phyloP scores from a whole-genome alignment of 352 stramenopile genomes.

The Globisporangium abappressorium region DNA sequence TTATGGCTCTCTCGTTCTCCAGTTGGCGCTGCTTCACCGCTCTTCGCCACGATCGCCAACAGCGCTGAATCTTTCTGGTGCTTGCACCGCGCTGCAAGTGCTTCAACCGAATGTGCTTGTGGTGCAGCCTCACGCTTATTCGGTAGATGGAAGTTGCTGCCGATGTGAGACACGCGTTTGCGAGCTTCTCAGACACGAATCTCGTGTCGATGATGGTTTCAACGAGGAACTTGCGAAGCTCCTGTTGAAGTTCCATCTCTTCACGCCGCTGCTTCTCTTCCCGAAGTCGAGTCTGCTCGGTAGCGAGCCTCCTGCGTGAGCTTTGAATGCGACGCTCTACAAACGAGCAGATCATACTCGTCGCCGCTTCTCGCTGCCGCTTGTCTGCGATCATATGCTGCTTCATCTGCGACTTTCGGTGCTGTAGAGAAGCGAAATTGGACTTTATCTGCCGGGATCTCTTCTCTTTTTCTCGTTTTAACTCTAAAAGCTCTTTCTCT shows the following conservation, averaged over 20 bases:
- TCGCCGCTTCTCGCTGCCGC: conserved; percentile 14
- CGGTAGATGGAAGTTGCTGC: conserved; percentile 14
- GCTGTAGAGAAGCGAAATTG: conserved; percentile 17
- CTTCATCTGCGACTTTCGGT: conserved; percentile 14
- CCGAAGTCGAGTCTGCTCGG: conserved; percentile 18
- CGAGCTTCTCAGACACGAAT: conserved; percentile 25
- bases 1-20: background rate
- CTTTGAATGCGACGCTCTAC: conserved; percentile 23
- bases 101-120: conserved; percentile 19
- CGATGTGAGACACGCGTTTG: conserved; percentile 5
- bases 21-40: background rate
- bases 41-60: background rate
- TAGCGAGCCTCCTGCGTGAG: conserved; percentile 16
- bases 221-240: conserved; percentile 29
- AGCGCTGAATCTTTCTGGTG: conserved; percentile 25
- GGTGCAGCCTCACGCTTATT: conserved; percentile 8
- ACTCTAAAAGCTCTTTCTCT: conserved; percentile 4
- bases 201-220: conserved; percentile 37
- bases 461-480: conserved; percentile 14
- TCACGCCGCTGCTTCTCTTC: conserved; percentile 19
- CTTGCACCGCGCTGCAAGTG: conserved; percentile 13
- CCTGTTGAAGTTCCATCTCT: conserved; percentile 22
- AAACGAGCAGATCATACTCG: conserved; percentile 14
- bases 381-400: conserved; percentile 17
- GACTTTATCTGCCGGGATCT: background rate